phyloP scores from a whole-genome alignment of 306 rosid species.

The apple (Malus domestica) region DNA sequence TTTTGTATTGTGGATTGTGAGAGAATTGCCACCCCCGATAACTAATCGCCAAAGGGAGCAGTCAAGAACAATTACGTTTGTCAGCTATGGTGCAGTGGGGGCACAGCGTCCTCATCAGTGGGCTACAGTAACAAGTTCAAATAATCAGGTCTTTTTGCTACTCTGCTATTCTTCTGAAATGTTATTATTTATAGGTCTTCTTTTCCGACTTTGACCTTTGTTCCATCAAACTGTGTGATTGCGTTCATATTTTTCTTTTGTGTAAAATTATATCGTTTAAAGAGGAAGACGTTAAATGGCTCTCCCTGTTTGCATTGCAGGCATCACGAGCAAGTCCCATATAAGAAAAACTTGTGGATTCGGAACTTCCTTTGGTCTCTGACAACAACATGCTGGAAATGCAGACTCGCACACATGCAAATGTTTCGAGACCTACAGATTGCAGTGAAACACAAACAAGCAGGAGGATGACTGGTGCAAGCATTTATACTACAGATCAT shows the following conservation, averaged over 20 bases:
- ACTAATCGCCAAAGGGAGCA: slow-evolving; percentile 28
- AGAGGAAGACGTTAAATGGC: background rate
- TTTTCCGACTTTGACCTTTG: background rate
- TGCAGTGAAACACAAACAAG: background rate
- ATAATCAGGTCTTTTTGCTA: slow-evolving; percentile 37
- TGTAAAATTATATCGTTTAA: background rate
- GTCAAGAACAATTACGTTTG: slow-evolving; percentile 38
- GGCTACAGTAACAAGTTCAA: slow-evolving; percentile 38
- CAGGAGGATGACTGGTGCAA: background rate
- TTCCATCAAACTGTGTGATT: background rate
- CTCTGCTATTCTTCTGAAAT: background rate
- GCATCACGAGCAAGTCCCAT: slow-evolving; percentile 43
- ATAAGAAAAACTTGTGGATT: slow-evolving; percentile 9
- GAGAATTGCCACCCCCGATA: slow-evolving; percentile 57
- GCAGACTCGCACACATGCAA: background rate
- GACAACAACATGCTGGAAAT: background rate
- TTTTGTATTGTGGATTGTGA: slow-evolving; percentile 55
- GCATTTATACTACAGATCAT: background rate
- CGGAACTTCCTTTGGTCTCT: background rate
- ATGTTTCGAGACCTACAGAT: background rate
- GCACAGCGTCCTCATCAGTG: slow-evolving; percentile 27
- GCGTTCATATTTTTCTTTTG: background rate
- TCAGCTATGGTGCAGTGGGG: slow-evolving; percentile 28
- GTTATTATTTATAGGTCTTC: background rate
- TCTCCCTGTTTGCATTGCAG: slow-evolving; percentile 26